Percentiles rank a stretch among this genome's conserved stretches.
phyloP scores from a whole-genome alignment of 192 early-diverging fungal genomes.

The Dissophora ornata region DNA sequence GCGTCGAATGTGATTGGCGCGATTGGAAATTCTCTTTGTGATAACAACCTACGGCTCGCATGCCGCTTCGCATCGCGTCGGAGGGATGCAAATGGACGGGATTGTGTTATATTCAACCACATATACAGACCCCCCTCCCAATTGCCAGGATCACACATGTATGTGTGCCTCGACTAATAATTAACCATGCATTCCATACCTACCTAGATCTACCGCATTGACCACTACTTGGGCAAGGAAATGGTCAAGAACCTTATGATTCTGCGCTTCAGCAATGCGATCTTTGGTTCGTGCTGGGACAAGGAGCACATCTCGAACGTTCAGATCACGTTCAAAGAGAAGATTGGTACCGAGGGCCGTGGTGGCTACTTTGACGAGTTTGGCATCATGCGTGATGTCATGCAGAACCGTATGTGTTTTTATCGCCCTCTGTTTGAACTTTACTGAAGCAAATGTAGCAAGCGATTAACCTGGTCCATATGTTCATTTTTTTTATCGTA shows the following conservation, averaged over 20 bases:
- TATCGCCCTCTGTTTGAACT: too few species aligned
- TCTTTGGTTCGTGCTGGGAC: constrained; percentile 91
- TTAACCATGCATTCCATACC: neutral
- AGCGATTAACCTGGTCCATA: too few species aligned
- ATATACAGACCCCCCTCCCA: too few species aligned
- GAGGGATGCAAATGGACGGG: too few species aligned
- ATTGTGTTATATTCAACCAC: too few species aligned
- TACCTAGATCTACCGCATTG: constrained; percentile 88
- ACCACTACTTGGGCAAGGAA: constrained; percentile 97
- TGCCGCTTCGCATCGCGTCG: too few species aligned
- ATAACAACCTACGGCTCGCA: too few species aligned
- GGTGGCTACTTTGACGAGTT: constrained; percentile 99
- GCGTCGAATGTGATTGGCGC: constrained; percentile 48
- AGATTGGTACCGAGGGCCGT: constrained; percentile 94
- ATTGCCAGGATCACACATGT: too few species aligned
- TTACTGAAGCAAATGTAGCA: neutral
- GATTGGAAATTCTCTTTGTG: constrained; percentile 16
- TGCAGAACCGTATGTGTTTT: constrained; percentile 67
- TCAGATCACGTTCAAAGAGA: constrained; percentile 97
- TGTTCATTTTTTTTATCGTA: too few species aligned
- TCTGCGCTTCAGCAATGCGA: constrained; percentile 88
- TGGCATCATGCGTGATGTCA: constrained; percentile 94
- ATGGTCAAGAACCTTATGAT: constrained; percentile 97
- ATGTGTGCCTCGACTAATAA: neutral
- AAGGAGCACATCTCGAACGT: constrained; percentile 86